phyloP scores from a whole-genome alignment of 495 filamentous ascomycete genomes.

The Parmelia sp. region DNA sequence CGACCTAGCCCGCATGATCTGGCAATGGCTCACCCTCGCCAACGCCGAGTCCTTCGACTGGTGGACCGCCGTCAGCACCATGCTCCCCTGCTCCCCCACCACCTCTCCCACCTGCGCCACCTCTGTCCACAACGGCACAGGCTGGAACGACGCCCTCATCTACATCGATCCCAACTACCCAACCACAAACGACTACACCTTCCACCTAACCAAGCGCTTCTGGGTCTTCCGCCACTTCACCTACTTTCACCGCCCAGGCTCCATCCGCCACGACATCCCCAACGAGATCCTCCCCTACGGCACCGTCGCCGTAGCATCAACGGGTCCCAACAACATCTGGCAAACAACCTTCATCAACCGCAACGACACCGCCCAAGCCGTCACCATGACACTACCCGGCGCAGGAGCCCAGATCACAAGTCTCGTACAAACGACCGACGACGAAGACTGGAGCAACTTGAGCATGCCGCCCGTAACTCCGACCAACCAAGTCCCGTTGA shows the following conservation, averaged over 20 bases:
- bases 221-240: constrained; percentile 20
- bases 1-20: constrained; percentile 20
- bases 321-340: constrained; percentile 4
- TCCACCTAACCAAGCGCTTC: constrained; percentile 21
- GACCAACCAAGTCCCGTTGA: constrained; percentile 7
- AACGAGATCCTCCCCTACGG: constrained; percentile 22
- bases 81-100: constrained; percentile 18
- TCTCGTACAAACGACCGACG: constrained; percentile 8
- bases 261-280: constrained; percentile 19
- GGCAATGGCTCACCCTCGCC: constrained; percentile 20
- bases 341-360: constrained; percentile 16
- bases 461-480: background rate
- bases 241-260: constrained; percentile 15
- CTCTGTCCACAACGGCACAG: background rate
- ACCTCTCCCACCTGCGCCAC: background rate
- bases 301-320: constrained; percentile 14
- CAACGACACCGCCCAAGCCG: constrained; percentile 13
- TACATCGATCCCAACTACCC: constrained; percentile 13
- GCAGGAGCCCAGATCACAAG: background rate
- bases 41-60: constrained; percentile 22
- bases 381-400: constrained; percentile 11
- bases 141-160: constrained; percentile 19
- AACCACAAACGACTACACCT: constrained; percentile 16
- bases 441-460: constrained; percentile 5
- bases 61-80: constrained; percentile 21